Conservation (phyloP, 768 basidiomycete genomes). For the Suillus subluteus region DNA sequence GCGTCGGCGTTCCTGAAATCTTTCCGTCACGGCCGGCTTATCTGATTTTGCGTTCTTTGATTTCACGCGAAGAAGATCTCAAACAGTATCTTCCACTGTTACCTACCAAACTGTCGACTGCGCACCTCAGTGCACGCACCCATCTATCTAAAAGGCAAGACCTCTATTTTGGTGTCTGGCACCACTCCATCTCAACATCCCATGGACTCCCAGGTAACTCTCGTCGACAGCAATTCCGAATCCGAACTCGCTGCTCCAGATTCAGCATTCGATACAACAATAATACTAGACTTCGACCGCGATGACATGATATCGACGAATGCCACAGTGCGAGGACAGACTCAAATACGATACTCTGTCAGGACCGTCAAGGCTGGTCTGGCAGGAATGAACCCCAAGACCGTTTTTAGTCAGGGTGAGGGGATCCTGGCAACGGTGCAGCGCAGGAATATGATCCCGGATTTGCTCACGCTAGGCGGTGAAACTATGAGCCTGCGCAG, state of each 20-base stretch:
- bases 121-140: too few species aligned
- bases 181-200: neutral
- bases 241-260: neutral
- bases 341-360: constrained; percentile 4
- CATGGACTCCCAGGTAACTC: constrained; percentile 3
- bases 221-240: neutral
- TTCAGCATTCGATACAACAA: neutral
- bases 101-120: neutral
- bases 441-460: constrained; percentile 8
- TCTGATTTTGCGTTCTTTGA: neutral
- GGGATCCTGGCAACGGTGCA: constrained; percentile 7
- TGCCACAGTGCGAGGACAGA: constrained; percentile 7
- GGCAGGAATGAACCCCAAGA: neutral
- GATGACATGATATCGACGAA: constrained; percentile 8
- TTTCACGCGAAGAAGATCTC: neutral
- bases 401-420: constrained; percentile 9
- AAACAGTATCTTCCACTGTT: neutral
- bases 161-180: neutral
- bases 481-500: constrained; percentile 1
- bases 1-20: neutral
- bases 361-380: neutral
- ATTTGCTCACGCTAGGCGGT: constrained; percentile 4
- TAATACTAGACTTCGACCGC: constrained; percentile 8
- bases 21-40: neutral
- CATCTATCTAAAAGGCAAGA: neutral